These are phyloP conservation scores for Ilyonectria robusta DNA, from an alignment of 2,329 filamentous ascomycete species.

Conservation along the genomic window DNA sequence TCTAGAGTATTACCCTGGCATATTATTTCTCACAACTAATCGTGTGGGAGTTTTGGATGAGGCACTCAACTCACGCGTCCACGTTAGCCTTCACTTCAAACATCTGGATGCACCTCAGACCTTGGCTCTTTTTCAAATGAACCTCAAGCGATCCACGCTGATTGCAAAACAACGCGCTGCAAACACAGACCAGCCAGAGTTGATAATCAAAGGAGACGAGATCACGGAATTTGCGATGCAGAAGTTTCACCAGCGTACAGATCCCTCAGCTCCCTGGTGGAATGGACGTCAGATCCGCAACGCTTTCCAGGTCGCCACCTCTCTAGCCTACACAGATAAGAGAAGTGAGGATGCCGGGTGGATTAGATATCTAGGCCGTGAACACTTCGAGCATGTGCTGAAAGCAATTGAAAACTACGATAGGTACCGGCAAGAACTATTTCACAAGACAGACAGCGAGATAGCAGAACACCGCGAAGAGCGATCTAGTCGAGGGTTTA, in stretches of 20 bases:
- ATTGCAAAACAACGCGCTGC: conserved; percentile 2
- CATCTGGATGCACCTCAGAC: background rate
- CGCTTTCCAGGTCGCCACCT: conserved; percentile 19
- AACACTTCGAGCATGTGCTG: conserved; percentile 16
- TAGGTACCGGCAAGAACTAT: background rate
- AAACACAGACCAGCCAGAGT: background rate
- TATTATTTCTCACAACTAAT: conserved; percentile 12
- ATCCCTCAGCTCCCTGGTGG: background rate
- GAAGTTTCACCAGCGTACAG: background rate
- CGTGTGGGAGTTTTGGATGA: conserved; percentile 7
- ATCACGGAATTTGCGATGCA: conserved; percentile 6
- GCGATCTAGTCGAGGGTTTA: conserved; percentile 1
- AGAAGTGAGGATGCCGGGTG: background rate
- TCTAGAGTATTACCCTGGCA: conserved; percentile 14
- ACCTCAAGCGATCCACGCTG: background rate
- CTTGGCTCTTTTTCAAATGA: conserved; percentile 10
- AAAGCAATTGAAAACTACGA: conserved; percentile 8
- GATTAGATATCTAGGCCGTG: background rate
- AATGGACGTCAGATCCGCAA: conserved; percentile 24
- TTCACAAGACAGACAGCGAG: conserved; percentile 21
- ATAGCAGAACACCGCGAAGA: conserved; percentile 13
- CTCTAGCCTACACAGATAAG: conserved; percentile 2
- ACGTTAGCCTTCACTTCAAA: conserved; percentile 10
- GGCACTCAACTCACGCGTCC: conserved; percentile 1
- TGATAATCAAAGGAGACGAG: background rate